Evolutionary conservation across 257 asterid species (phyloP).

Genomic region (Solanum arcanum): DNA sequence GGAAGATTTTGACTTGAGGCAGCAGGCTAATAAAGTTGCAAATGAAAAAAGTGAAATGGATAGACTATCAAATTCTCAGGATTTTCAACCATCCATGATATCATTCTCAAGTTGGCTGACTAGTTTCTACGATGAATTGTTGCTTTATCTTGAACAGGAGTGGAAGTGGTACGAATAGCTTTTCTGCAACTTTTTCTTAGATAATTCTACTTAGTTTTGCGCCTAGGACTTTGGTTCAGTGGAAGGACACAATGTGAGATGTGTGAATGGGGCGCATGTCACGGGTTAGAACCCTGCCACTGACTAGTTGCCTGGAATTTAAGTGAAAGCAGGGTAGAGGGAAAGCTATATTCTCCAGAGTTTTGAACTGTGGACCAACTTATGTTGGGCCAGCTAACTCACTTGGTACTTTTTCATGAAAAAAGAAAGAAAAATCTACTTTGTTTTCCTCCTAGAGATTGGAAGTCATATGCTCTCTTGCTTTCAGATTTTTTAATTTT

Average conservation of each 20-base stretch:
- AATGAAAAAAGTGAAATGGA: conserved; percentile 56
- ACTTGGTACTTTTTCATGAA: neutral
- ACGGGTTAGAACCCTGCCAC: neutral
- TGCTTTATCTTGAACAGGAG: conserved; percentile 96
- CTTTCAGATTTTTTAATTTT: neutral
- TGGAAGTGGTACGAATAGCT: conserved; percentile 77
- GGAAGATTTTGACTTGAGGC: conserved; percentile 81
- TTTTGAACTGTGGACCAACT: neutral
- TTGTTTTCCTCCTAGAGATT: neutral
- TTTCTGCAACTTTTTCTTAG: neutral
- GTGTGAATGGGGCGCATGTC: neutral
- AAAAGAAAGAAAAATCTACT: neutral
- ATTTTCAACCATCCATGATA: conserved; percentile 25
- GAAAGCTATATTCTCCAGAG: neutral
- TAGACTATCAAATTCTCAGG: conserved; percentile 31
- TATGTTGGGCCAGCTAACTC: neutral
- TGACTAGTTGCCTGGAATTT: neutral
- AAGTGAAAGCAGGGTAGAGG: neutral
- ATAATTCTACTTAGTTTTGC: neutral
- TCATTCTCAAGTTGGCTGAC: conserved; percentile 87
- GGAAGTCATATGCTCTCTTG: neutral
- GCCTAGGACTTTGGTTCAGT: neutral
- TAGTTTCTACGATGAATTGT: conserved; percentile 83
- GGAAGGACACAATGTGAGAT: neutral
- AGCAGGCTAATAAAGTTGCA: conserved; percentile 60